Evolutionary conservation across 306 rosid genomes (phyloP), one percentile per base, ranked within the genome.

Genomic region (Quercus aquifolioides): DNA sequence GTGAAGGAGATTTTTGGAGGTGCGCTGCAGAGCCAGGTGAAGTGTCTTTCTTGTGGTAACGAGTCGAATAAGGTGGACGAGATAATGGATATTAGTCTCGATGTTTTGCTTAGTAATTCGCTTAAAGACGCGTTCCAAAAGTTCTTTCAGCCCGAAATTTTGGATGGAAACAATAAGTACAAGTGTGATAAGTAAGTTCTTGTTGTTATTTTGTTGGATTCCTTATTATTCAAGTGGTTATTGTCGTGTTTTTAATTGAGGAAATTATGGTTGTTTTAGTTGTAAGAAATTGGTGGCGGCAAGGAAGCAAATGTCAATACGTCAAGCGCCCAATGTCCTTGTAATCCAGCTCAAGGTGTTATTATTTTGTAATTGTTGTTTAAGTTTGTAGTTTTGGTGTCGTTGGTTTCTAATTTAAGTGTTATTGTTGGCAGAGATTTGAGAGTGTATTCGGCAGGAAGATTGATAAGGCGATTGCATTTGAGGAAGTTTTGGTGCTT

Each of bases 61-160:
- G 99, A 93, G 84, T 96, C 98, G 19, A 96, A 96, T 89, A 96
- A 96, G 90, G 91, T 93, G 82, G 99, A 96, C 76, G 99, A 96
- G 90, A 93, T 96, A 70, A 96, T 93, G 99, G 99, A 96, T 84
- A 89, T 96, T 79, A 96, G 98, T 89, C 96, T 96, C 80, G 99
- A 96, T 89, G 90, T 96, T 88, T 82, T 91, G 86, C 97, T 88
- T 91, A 89, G 96, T 83, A 90, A 83, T 85, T 96, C 99, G 73
- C 91, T 96, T 79, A 89, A 75, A 86, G 99, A 91, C 17, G 93
- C 96, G 4, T 82, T 96, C 89, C 97, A 82, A 75, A 93, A 84
- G 84, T 96, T 96, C 80, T 96, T 96, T 76, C 97, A 90, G 91
- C 87, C 98, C 7, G 99, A 96, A 88, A 80, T 88, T 84, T 86